Percentiles rank a stretch among this genome's conserved stretches.
Evolutionary conservation across 768 basidiomycete species (phyloP).

Genomic region (Cytidiella melzeri): DNA sequence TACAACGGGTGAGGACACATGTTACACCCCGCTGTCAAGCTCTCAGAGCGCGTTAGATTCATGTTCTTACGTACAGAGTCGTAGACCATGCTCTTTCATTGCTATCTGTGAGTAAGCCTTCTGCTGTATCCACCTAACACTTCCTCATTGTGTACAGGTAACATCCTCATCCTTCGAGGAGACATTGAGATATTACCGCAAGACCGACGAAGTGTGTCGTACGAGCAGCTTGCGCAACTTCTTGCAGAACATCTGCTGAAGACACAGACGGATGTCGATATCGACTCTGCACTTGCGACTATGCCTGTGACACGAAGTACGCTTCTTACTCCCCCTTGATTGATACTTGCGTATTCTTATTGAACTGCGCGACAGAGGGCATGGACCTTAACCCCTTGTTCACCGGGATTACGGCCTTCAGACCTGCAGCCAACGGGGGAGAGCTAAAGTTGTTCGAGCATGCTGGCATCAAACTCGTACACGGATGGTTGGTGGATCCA

Average conservation of each 20-base stretch:
- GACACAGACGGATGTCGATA: conserved; percentile 51
- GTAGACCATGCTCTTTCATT: conserved; percentile 85
- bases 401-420: conserved; percentile 60
- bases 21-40: background rate
- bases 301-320: conserved; percentile 51
- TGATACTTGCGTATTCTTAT: background rate
- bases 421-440: conserved; percentile 57
- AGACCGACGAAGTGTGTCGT: conserved; percentile 66
- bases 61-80: conserved; percentile 1
- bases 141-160: conserved; percentile 48
- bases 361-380: conserved; percentile 45
- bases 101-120: conserved; percentile 60
- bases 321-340: conserved; percentile 19
- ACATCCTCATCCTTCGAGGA: conserved; percentile 83
- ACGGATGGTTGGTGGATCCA: conserved; percentile 85
- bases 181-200: conserved; percentile 68
- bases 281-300: conserved; percentile 66
- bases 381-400: conserved; percentile 89
- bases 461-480: conserved; percentile 73
- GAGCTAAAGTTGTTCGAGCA: conserved; percentile 85
- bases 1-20: conserved; percentile 62
- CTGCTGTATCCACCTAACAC: background rate
- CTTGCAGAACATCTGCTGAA: conserved; percentile 77
- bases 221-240: conserved; percentile 78
- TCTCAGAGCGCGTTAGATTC: background rate